Conservation (phyloP, 2,329 filamentous ascomycete species). For the Alternaria tenuissima region DNA sequence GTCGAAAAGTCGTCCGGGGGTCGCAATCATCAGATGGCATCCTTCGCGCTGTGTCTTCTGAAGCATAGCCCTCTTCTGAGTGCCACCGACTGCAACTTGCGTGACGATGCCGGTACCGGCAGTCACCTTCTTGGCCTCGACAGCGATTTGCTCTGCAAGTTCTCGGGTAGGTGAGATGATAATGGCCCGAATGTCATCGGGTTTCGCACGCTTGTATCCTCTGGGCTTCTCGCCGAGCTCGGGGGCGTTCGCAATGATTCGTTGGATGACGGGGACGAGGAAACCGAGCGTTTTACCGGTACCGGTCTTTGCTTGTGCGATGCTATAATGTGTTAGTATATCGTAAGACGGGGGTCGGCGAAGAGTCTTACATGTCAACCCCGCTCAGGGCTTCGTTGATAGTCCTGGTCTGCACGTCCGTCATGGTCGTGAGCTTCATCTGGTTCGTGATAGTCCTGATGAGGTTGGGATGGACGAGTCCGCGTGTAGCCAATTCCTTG, state of each 20-base stretch:
- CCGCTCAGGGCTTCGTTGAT: constrained; percentile 82
- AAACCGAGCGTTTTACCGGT: constrained; percentile 97
- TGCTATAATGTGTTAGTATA: constrained; percentile 37
- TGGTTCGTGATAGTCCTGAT: constrained; percentile 72
- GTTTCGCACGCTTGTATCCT: constrained; percentile 52
- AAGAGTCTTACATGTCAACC: constrained; percentile 77
- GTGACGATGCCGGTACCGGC: constrained; percentile 71
- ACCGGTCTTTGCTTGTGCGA: constrained; percentile 95
- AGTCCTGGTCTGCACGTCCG: constrained; percentile 86
- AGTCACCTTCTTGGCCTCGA: constrained; percentile 76
- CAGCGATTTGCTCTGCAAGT: constrained; percentile 70
- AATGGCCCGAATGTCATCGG: constrained; percentile 65
- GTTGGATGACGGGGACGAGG: constrained; percentile 83
- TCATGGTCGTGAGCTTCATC: constrained; percentile 87
- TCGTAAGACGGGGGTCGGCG: not conserved
- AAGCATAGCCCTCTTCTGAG: constrained; percentile 76
- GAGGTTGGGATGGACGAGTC: constrained; percentile 69
- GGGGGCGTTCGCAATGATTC: constrained; percentile 72
- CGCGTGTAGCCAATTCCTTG: constrained; percentile 52
- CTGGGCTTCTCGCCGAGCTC: constrained; percentile 61
- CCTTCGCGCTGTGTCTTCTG: constrained; percentile 73
- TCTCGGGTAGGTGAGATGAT: constrained; percentile 71
- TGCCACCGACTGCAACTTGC: constrained; percentile 89
- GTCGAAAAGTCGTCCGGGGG: constrained; percentile 87
- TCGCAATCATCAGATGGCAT: constrained; percentile 89